Evolutionary conservation across 129 eudicot genomes (phyloP).

Genomic region (Pulicaria dysenterica): DNA sequence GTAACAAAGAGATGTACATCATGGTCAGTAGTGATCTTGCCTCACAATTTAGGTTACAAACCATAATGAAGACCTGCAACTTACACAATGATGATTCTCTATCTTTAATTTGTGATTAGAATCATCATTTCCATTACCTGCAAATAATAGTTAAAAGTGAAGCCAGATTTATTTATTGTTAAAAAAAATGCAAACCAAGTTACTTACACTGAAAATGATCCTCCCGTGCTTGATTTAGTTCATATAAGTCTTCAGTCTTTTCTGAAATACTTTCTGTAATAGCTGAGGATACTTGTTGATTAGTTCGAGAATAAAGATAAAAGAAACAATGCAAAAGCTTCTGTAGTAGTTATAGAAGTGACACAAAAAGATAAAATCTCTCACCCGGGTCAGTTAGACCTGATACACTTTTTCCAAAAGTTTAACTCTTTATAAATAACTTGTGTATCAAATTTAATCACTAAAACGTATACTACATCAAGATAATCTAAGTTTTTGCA

Average conservation of each 20-base stretch:
- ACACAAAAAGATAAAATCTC: neutral
- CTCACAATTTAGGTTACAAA: slow-evolving; percentile 26
- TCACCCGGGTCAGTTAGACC: no score
- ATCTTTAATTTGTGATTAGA: slow-evolving; percentile 29
- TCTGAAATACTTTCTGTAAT: slow-evolving; percentile 39
- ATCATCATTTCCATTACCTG: slow-evolving; percentile 50
- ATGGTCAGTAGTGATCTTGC: slow-evolving; percentile 38
- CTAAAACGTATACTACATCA: no score
- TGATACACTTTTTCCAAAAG: no score
- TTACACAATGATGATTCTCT: slow-evolving; percentile 80
- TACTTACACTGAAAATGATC: slow-evolving; percentile 40
- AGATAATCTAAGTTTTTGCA: no score
- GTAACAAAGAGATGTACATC: slow-evolving; percentile 37
- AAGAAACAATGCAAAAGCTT: neutral
- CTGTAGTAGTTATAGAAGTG: neutral
- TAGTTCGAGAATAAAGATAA: slow-evolving; percentile 1
- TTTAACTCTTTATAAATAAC: no score
- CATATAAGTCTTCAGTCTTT: slow-evolving; percentile 38
- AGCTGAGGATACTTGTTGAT: slow-evolving; percentile 31
- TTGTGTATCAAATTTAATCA: no score
- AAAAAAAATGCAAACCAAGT: neutral
- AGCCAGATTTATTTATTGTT: neutral
- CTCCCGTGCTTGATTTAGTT: slow-evolving; percentile 26
- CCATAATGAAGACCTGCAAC: slow-evolving; percentile 71
- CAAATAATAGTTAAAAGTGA: slow-evolving; percentile 21